Percentiles rank a stretch among this genome's conserved stretches.
Evolutionary conservation across 2,329 filamentous ascomycete species (phyloP).

Genomic region (Pseudocercospora crystallina): DNA sequence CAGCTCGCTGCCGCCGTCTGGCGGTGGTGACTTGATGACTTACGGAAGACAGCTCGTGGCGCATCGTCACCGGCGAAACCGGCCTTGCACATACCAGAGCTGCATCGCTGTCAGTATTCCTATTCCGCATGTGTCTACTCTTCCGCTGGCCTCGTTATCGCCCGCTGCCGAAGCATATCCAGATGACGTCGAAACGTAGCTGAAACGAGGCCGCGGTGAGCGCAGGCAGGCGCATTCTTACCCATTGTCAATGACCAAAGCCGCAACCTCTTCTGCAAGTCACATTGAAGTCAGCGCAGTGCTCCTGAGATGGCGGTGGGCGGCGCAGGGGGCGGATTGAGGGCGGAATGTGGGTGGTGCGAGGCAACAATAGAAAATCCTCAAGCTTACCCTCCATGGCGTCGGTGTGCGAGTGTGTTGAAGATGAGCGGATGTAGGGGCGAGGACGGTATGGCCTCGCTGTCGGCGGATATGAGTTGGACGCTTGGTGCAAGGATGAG

Average conservation of each 20-base stretch:
- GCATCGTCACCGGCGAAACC: conserved; percentile 99
- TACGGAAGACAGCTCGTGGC: conserved; percentile 99
- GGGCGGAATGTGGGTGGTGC: not conserved
- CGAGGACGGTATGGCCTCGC: conserved; percentile 7
- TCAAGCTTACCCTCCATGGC: conserved; percentile 35
- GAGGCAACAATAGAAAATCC: conserved; percentile 21
- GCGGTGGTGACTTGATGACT: conserved; percentile 55
- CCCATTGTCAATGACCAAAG: conserved; percentile 99
- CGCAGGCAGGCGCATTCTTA: conserved; percentile 59
- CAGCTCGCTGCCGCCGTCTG: conserved; percentile 23
- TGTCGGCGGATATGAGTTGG: conserved; percentile 1
- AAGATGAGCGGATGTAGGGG: conserved; percentile 9
- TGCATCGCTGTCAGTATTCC: conserved; percentile 45
- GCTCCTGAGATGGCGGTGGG: conserved; percentile 6
- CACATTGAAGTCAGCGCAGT: conserved; percentile 26
- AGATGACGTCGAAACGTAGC: conserved; percentile 35
- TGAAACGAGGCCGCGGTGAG: conserved; percentile 41
- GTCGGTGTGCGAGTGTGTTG: conserved; percentile 22
- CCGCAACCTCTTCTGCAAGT: conserved; percentile 93
- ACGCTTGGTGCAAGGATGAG: conserved; percentile 8
- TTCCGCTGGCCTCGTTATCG: conserved; percentile 8
- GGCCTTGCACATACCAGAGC: conserved; percentile 99
- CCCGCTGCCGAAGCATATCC: conserved; percentile 15
- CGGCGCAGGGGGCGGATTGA: conserved; percentile 14
- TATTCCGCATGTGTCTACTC: conserved; percentile 8